Evolutionary conservation across 306 rosid species (phyloP), one percentile per base, ranked within the genome.

Genomic region (Canavalia ensiformis): DNA sequence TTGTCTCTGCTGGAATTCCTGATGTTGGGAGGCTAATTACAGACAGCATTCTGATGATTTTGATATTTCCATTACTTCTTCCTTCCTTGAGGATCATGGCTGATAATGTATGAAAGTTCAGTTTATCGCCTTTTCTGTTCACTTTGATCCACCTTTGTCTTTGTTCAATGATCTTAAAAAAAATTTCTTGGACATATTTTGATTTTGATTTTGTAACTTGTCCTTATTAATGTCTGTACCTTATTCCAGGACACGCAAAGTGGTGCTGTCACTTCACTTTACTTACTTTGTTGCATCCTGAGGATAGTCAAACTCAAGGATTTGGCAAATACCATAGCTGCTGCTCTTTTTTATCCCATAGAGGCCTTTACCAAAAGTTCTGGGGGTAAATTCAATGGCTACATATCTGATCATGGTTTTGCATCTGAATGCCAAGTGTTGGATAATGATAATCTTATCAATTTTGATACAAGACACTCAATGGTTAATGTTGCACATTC

Each of bases 1-100:
- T 93, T 76, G 84, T 93, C 77, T 95, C 99, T 81, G 97, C 99
- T 35, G 99, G 99, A 74, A 95, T 93, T 84, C 95, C 94, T 72
- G 99, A 91, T 78, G 95, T 95, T 75, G 98, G 92, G 85, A 85
- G 81, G 74, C 68, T 91, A 70, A 90, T 95, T 82, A 86, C 99
- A 35, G 96, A 95, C 83, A 87, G 87, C 81, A 80, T 95, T 72
- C 67, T 93, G 95, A 84, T 75, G 88, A 88, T 84, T 88, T 84
- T 93, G 93, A 90, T 91, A 86, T 90, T 95, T 81, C 97, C 97
- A 8, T 77, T 93, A 80, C 92, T 95, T 84, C 91, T 95, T 82
- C 99, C 99, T 72, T 91, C 97, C 68, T 82, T 93, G 68, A 82
- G 90, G 82, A 76, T 79, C 50, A 82, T 78, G 80, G 66, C 67